Evolutionary conservation across 2,329 filamentous ascomycete species (phyloP).

Genomic region (Raffaelea deltoideospora): DNA sequence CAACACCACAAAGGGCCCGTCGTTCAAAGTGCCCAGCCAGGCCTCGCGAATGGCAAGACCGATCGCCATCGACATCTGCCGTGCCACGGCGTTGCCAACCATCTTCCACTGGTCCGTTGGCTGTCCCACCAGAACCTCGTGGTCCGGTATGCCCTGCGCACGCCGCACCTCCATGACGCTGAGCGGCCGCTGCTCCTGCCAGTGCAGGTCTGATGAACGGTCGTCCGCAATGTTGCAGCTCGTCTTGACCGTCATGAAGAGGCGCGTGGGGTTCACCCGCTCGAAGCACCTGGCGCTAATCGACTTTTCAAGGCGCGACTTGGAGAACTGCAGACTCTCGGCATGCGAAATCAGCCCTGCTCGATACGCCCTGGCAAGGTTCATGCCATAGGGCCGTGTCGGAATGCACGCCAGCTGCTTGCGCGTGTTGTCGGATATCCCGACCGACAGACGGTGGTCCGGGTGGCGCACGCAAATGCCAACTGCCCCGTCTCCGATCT

Average conservation of each 20-base stretch:
- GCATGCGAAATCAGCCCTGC: constrained; percentile 20
- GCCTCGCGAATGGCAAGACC: constrained; percentile 50
- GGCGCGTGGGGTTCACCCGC: constrained; percentile 24
- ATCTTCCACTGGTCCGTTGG: constrained; percentile 43
- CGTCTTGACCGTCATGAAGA: constrained; percentile 53
- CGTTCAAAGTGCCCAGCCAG: constrained; percentile 24
- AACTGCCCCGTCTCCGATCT: constrained; percentile 42
- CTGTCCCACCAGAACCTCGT: constrained; percentile 52
- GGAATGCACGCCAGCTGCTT: constrained; percentile 43
- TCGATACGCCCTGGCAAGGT: constrained; percentile 30
- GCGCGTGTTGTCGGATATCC: constrained; percentile 23
- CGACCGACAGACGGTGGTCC: constrained; percentile 44
- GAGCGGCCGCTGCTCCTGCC: constrained; percentile 44
- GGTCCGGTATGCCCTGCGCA: constrained; percentile 54
- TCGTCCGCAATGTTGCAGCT: constrained; percentile 32
- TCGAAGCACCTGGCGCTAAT: constrained; percentile 18
- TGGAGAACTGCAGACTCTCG: constrained; percentile 10
- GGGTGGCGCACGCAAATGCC: constrained; percentile 50
- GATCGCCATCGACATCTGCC: constrained; percentile 50
- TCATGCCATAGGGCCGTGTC: constrained; percentile 36
- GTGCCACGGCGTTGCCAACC: constrained; percentile 63
- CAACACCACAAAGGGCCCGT: constrained; percentile 5
- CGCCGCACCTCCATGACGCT: constrained; percentile 52
- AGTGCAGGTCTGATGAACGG: constrained; percentile 47
- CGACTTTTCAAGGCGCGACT: constrained; percentile 4